Evolutionary conservation across 2,329 filamentous ascomycete genomes (phyloP).

Genomic region (Penicillium sp.): DNA sequence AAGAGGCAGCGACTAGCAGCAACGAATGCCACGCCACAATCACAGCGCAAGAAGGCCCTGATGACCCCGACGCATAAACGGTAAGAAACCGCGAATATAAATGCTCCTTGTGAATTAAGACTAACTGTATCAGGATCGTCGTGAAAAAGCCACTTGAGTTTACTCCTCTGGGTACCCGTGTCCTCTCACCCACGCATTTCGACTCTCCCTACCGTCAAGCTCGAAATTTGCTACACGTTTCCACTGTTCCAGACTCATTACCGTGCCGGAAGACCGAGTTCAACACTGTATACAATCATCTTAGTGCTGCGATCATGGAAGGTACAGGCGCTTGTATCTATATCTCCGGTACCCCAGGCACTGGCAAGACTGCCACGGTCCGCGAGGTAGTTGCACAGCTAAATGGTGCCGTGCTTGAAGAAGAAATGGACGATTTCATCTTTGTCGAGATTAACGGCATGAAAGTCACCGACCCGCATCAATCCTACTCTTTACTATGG

Average conservation of each 20-base stretch:
- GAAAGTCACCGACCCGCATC: slow-evolving; percentile 98
- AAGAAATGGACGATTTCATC: slow-evolving; percentile 96
- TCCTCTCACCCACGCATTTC: slow-evolving; percentile 71
- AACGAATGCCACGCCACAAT: slow-evolving; percentile 44
- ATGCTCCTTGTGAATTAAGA: slow-evolving; percentile 17
- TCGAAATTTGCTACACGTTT: slow-evolving; percentile 84
- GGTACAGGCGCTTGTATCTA: slow-evolving; percentile 96
- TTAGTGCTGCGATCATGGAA: slow-evolving; percentile 90
- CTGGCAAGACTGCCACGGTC: slow-evolving; percentile 95
- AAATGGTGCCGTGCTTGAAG: slow-evolving; percentile 80
- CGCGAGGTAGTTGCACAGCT: slow-evolving; percentile 89
- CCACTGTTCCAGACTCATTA: slow-evolving; percentile 82
- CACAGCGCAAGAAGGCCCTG: slow-evolving; percentile 47
- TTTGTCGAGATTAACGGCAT: slow-evolving; percentile 99
- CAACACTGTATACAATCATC: slow-evolving; percentile 83
- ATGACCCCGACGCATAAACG: slow-evolving; percentile 66
- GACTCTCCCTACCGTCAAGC: slow-evolving; percentile 89
- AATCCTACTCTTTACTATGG: slow-evolving; percentile 94
- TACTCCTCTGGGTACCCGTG: slow-evolving; percentile 86
- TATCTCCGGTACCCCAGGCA: slow-evolving; percentile 97
- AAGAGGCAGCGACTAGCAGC: slow-evolving; percentile 57
- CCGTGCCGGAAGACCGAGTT: slow-evolving; percentile 94
- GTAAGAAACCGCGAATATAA: slow-evolving; percentile 28
- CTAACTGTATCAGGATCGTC: slow-evolving; percentile 52
- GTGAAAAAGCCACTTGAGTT: slow-evolving; percentile 91